A percentile compares a stretch with the other conserved stretches of the same genome.
Conservation (phyloP, 495 filamentous ascomycete species). For the Aspergillus diversus region DNA sequence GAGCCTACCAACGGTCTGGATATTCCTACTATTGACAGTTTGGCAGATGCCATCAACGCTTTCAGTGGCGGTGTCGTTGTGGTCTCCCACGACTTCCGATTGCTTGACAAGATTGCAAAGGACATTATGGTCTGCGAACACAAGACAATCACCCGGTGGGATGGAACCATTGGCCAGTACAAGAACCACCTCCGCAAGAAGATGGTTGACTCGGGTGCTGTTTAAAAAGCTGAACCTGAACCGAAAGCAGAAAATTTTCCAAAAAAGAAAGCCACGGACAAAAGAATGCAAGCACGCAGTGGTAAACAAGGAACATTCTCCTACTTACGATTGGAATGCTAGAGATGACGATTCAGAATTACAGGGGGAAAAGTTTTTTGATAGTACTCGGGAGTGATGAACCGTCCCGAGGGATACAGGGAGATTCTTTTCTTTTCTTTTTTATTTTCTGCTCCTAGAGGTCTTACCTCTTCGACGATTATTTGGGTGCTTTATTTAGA, state of each 20-base stretch:
- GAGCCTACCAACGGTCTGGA: constrained; percentile 99
- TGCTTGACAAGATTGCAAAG: constrained; percentile 99
- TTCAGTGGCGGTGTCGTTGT: constrained; percentile 97
- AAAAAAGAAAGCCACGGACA: not conserved
- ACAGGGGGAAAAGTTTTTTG: constrained; percentile 26
- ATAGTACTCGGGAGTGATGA: constrained; percentile 26
- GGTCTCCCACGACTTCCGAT: constrained; percentile 96
- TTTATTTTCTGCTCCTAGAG: constrained; percentile 25
- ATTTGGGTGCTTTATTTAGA: constrained; percentile 31
- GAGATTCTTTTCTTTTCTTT: constrained; percentile 16
- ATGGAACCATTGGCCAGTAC: constrained; percentile 88
- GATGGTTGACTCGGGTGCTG: constrained; percentile 67
- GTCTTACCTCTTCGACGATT: constrained; percentile 24
- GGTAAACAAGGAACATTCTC: constrained; percentile 9
- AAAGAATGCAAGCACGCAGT: constrained; percentile 3
- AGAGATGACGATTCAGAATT: constrained; percentile 39
- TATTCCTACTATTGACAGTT: constrained; percentile 97
- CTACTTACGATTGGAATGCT: constrained; percentile 48
- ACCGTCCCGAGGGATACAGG: constrained; percentile 23
- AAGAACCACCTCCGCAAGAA: constrained; percentile 99
- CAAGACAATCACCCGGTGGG: constrained; percentile 87
- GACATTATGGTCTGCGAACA: constrained; percentile 99
- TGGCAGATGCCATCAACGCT: constrained; percentile 96
- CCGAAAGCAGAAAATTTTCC: not conserved
- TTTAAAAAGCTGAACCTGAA: constrained; percentile 35